Conservation (phyloP, 1,284 basidiomycete species). For the Fomes fomentarius region DNA sequence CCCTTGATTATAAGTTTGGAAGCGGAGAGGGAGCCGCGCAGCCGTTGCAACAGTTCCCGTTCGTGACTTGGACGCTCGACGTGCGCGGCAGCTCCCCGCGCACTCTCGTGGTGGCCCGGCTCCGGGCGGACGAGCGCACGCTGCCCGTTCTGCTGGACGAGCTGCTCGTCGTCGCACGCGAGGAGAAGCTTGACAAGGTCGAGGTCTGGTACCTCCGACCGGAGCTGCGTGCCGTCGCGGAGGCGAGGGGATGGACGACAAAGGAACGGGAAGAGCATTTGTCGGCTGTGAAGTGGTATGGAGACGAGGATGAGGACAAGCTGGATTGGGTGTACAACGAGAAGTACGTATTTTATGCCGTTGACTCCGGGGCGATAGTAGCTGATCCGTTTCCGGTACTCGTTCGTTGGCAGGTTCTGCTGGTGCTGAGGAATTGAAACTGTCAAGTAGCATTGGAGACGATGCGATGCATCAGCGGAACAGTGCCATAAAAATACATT, state of each 20-base stretch:
- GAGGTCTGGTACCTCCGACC: slow-evolving; percentile 59
- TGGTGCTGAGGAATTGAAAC: slow-evolving; percentile 21
- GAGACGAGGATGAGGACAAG: slow-evolving; percentile 37
- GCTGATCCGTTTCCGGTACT: neutral
- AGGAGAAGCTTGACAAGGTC: slow-evolving; percentile 44
- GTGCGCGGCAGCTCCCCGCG: slow-evolving; percentile 32
- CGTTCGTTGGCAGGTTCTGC: slow-evolving; percentile 22
- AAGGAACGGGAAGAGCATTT: slow-evolving; percentile 49
- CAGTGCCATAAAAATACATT: neutral
- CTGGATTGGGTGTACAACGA: slow-evolving; percentile 61
- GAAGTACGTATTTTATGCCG: slow-evolving; percentile 22
- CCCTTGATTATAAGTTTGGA: neutral
- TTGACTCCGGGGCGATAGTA: neutral
- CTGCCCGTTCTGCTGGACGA: slow-evolving; percentile 45
- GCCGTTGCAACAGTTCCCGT: slow-evolving; percentile 26
- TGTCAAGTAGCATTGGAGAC: no score
- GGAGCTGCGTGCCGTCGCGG: slow-evolving; percentile 38
- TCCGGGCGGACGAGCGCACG: slow-evolving; percentile 40
- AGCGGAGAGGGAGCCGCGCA: no score
- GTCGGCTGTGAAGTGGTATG: slow-evolving; percentile 59
- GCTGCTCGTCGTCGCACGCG: slow-evolving; percentile 42
- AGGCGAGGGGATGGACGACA: slow-evolving; percentile 42
- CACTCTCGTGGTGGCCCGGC: slow-evolving; percentile 53
- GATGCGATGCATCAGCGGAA: no score
- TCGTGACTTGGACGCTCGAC: slow-evolving; percentile 60